Evolutionary conservation across 805 yeast genomes (phyloP).

Genomic region (Ogataea dorogensis): DNA sequence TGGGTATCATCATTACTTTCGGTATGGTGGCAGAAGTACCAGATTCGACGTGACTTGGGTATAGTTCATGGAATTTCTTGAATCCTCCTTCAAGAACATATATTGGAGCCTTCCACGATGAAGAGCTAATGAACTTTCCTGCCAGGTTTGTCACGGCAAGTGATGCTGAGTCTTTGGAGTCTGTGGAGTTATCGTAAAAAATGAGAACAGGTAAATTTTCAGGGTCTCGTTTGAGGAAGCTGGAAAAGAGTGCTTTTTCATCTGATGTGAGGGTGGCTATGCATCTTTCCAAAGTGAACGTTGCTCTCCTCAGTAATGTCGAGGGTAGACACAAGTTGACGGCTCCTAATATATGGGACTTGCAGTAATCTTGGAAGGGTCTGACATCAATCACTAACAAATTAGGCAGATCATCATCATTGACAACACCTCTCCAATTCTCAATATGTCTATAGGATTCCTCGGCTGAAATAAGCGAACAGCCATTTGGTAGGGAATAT

Average conservation of each 20-base stretch:
- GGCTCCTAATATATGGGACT: conserved; percentile 55
- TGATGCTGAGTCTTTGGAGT: conserved; percentile 33
- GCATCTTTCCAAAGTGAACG: conserved; percentile 64
- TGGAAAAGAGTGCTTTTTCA: conserved; percentile 45
- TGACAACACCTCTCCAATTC: conserved; percentile 19
- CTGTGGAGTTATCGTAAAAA: conserved; percentile 49
- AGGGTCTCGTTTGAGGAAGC: conserved; percentile 32
- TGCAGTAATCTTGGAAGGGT: conserved; percentile 72
- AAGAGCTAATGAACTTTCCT: conserved; percentile 44
- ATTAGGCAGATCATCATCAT: conserved; percentile 28
- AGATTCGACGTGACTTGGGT: conserved; percentile 29
- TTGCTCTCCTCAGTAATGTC: conserved; percentile 75
- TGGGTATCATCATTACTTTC: conserved; percentile 20
- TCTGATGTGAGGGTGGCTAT: conserved; percentile 55
- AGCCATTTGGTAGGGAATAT: conserved; percentile 23
- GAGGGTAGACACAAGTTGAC: conserved; percentile 84
- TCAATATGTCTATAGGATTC: conserved; percentile 21
- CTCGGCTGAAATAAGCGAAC: conserved; percentile 19
- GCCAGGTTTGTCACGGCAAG: conserved; percentile 45
- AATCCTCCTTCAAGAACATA: conserved; percentile 45
- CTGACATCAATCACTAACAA: conserved; percentile 71
- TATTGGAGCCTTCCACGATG: conserved; percentile 40
- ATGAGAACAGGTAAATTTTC: conserved; percentile 42
- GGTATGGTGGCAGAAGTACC: conserved; percentile 23
- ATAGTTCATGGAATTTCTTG: conserved; percentile 33